Conservation (phyloP, 2,329 filamentous ascomycete genomes). For the Neonectria neomacrospora region DNA sequence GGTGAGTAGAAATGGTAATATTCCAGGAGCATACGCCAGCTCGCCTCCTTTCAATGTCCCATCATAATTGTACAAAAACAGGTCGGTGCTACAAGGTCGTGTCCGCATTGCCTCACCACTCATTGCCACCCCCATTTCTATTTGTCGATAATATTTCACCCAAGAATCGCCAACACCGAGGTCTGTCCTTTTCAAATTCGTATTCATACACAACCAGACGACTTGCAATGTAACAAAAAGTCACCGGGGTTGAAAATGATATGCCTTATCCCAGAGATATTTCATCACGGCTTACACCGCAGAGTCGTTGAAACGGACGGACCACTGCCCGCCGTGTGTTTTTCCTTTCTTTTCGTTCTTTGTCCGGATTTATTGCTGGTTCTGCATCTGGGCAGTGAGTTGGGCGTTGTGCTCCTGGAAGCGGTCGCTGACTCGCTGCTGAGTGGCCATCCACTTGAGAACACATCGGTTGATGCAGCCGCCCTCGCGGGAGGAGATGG, state of each 20-base stretch:
- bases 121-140: constrained; percentile 23
- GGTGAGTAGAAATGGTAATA: constrained; percentile 28
- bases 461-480: constrained; percentile 95
- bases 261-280: neutral
- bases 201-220: constrained; percentile 39
- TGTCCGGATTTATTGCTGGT: constrained; percentile 51
- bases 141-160: constrained; percentile 20
- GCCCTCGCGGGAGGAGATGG: constrained; percentile 86
- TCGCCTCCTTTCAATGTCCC: constrained; percentile 30
- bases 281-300: neutral
- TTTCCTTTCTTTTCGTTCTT: neutral
- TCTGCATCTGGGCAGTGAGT: constrained; percentile 63
- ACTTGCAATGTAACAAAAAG: neutral
- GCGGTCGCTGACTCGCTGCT: constrained; percentile 88
- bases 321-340: neutral
- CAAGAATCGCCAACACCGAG: constrained; percentile 25
- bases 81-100: constrained; percentile 34
- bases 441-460: constrained; percentile 93
- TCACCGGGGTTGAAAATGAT: neutral
- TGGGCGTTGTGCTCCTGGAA: constrained; percentile 80
- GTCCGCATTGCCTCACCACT: constrained; percentile 27
- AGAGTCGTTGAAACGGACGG: neutral
- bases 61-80: constrained; percentile 42
- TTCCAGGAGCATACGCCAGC: constrained; percentile 23
- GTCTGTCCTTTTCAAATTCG: constrained; percentile 13